Conservation (phyloP, 2,329 filamentous ascomycete genomes). For the Metarhizium anisopliae region DNA sequence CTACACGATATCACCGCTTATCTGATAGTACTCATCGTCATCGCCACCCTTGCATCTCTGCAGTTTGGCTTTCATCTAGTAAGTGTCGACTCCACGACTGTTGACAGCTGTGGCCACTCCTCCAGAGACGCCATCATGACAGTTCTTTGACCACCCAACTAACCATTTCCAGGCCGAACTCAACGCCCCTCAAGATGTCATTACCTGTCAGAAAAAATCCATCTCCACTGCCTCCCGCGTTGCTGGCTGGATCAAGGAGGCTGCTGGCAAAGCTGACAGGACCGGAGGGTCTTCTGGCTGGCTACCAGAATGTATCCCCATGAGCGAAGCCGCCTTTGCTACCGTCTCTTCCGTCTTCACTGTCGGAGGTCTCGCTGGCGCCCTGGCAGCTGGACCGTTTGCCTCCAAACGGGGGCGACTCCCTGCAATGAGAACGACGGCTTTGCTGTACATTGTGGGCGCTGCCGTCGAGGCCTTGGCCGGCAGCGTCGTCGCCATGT, state of each 20-base stretch:
- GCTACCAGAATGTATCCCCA: constrained; percentile 75
- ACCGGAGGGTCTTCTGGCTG: constrained; percentile 16
- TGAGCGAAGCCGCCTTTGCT: constrained; percentile 74
- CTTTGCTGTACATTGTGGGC: constrained; percentile 66
- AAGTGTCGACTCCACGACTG: constrained; percentile 18
- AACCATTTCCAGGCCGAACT: constrained; percentile 60
- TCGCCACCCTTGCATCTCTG: constrained; percentile 77
- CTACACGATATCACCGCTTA: constrained; percentile 57
- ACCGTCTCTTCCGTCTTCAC: constrained; percentile 87
- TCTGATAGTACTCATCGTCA: constrained; percentile 64
- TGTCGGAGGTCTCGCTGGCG: constrained; percentile 76
- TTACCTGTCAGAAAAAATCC: constrained; percentile 65
- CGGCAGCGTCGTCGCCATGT: constrained; percentile 56
- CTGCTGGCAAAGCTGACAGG: constrained; percentile 12
- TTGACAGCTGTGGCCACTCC: background rate
- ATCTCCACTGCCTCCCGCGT: constrained; percentile 22
- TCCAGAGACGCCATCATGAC: background rate
- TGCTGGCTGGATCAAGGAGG: constrained; percentile 18
- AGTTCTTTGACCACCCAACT: background rate
- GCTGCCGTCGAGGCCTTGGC: constrained; percentile 69
- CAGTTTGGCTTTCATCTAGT: constrained; percentile 94
- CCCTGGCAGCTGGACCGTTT: constrained; percentile 70
- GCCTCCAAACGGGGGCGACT: constrained; percentile 69
- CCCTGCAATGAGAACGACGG: constrained; percentile 67
- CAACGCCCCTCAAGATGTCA: constrained; percentile 88